Percentiles rank a stretch among this genome's conserved stretches.
Conservation (phyloP, 768 basidiomycete species). For the Tricholoma hemisulphureum region DNA sequence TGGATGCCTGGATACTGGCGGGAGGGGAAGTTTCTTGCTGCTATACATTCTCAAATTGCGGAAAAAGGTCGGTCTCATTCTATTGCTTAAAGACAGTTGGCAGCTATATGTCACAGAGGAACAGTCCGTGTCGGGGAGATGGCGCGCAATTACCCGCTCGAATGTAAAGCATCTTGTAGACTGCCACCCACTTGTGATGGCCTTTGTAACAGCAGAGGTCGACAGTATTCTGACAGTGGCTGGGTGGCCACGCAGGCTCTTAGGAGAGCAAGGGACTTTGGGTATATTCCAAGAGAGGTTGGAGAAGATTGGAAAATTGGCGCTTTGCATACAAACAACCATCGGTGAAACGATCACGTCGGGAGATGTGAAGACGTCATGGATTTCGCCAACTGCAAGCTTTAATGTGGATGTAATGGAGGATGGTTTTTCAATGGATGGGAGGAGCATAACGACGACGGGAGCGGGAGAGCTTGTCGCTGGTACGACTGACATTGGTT, state of each 20-base stretch:
- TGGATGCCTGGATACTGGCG: conserved; percentile 12
- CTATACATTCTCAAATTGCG: conserved; percentile 10
- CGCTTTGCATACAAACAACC: conserved; percentile 12
- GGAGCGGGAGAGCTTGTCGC: conserved; percentile 9
- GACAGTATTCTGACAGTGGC: not conserved
- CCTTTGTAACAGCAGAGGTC: not conserved
- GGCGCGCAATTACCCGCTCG: conserved; percentile 5
- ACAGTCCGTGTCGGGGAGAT: conserved; percentile 3
- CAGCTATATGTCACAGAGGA: not conserved
- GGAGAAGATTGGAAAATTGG: conserved; percentile 5
- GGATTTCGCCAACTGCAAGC: not conserved
- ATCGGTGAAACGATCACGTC: conserved; percentile 14
- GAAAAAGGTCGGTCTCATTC: conserved; percentile 10
- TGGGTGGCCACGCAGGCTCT: not conserved
- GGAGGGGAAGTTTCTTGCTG: not conserved
- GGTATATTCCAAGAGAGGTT: conserved; percentile 8
- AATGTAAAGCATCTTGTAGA: not conserved
- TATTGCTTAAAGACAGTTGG: too few species aligned
- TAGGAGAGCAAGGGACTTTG: not conserved
- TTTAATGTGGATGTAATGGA: conserved; percentile 15
- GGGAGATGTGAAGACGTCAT: conserved; percentile 6
- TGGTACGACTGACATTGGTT: conserved; percentile 22
- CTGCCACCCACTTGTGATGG: not conserved
- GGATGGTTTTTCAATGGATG: conserved; percentile 13
- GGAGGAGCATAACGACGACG: not conserved